A percentile compares a stretch with the other conserved stretches of the same genome.
Conservation (phyloP, 345 rosid genomes). For the Zanthoxylum bungeanum region DNA sequence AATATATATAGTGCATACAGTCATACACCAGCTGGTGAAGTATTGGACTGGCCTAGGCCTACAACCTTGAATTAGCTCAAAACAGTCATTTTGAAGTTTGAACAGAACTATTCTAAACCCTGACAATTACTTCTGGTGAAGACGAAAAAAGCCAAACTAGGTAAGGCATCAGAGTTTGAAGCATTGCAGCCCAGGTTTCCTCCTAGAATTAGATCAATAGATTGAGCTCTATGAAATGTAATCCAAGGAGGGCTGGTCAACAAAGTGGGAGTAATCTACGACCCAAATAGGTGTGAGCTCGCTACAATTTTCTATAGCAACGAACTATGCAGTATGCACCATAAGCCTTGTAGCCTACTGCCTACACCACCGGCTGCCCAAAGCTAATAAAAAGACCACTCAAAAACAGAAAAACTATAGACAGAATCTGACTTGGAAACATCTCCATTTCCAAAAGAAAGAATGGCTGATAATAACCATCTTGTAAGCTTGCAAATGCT, state of each 20-base stretch:
- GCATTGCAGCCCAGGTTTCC: not conserved
- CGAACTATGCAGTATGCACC: not conserved
- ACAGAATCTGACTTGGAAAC: not conserved
- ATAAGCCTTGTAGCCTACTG: too few species aligned
- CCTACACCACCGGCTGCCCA: not conserved
- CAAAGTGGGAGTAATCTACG: not conserved
- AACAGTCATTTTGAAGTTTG: not conserved
- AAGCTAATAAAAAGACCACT: not conserved
- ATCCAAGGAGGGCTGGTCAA: not conserved
- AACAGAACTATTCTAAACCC: not conserved
- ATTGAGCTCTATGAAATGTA: not conserved
- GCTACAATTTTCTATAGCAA: not conserved
- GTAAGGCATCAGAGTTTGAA: not conserved
- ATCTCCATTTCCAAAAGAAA: not conserved
- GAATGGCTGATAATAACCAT: not conserved
- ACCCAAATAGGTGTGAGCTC: not conserved
- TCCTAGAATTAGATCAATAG: not conserved
- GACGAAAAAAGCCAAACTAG: not conserved
- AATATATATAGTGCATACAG: not conserved
- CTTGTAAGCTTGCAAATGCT: not conserved
- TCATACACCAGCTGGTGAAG: not conserved
- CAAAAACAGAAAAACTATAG: not conserved
- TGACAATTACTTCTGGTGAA: not conserved
- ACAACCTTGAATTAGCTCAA: not conserved
- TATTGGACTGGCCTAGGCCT: not conserved